phyloP scores from a whole-genome alignment of 495 filamentous ascomycete species.

The Penicillium coffeae region DNA sequence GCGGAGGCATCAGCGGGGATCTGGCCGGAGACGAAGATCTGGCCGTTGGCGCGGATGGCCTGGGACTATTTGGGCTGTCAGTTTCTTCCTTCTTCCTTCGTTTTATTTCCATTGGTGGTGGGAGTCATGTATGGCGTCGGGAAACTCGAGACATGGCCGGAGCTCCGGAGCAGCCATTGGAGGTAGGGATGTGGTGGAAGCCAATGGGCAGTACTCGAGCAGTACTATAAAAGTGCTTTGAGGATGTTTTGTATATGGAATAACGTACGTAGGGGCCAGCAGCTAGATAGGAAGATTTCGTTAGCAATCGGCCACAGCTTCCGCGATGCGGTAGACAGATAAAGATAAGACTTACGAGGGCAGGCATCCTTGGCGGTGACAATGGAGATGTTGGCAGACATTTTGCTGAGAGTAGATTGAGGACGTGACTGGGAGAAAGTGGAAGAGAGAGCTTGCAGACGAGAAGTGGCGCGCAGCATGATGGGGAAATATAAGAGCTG shows the following conservation, averaged over 20 bases:
- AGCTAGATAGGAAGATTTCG: constrained; percentile 28
- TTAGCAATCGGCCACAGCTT: constrained; percentile 32
- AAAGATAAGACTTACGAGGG: constrained; percentile 38
- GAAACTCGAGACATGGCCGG: neutral
- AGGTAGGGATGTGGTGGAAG: no score
- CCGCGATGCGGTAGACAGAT: neutral
- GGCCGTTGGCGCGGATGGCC: constrained; percentile 75
- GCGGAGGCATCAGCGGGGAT: constrained; percentile 77
- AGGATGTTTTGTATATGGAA: neutral
- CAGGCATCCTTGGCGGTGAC: constrained; percentile 44
- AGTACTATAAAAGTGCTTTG: neutral
- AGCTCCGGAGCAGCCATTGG: no score
- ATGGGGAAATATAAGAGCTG: constrained; percentile 6
- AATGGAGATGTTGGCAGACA: constrained; percentile 37
- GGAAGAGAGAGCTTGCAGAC: constrained; percentile 24
- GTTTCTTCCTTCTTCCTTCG: constrained; percentile 2
- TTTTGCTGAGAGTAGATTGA: constrained; percentile 18
- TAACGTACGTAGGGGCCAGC: constrained; percentile 56
- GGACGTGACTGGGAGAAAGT: constrained; percentile 7
- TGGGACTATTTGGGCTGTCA: constrained; percentile 60
- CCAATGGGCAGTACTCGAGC: no score
- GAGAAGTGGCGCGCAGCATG: constrained; percentile 28
- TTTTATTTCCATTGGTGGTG: neutral
- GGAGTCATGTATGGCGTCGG: neutral
- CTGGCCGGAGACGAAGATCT: constrained; percentile 91